These are phyloP conservation scores for Kuraishia capsulata DNA, from an alignment of 805 yeast species.

Conservation along the genomic window DNA sequence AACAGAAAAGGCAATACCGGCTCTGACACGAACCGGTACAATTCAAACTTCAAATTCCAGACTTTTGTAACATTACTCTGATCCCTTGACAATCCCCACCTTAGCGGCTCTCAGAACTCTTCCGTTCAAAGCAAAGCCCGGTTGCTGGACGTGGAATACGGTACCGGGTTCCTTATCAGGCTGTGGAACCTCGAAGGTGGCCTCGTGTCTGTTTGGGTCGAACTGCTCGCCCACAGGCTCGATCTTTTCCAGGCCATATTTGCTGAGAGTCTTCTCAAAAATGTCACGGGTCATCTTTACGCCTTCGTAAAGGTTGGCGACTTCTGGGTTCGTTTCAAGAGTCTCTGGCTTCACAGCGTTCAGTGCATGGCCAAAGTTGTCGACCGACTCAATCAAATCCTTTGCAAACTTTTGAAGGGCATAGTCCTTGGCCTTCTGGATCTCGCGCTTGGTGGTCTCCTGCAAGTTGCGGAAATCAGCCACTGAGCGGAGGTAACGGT, in stretches of 20 bases:
- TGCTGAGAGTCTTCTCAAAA: constrained; percentile 72
- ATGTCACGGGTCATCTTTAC: constrained; percentile 83
- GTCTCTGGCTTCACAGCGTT: constrained; percentile 60
- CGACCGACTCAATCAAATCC: constrained; percentile 82
- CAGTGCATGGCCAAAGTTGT: constrained; percentile 83
- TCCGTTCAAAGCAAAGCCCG: constrained; percentile 77
- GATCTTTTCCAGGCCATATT: constrained; percentile 73
- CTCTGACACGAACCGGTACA: too few species aligned
- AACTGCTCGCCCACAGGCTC: constrained; percentile 80
- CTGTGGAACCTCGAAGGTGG: constrained; percentile 79
- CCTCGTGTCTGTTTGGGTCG: constrained; percentile 91
- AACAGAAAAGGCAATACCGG: too few species aligned
- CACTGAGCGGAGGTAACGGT: constrained; percentile 70
- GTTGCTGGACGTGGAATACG: constrained; percentile 86
- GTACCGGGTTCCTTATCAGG: constrained; percentile 89
- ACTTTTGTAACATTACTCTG: constrained; percentile 15
- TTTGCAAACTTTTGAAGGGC: constrained; percentile 89
- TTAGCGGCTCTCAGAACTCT: constrained; percentile 92
- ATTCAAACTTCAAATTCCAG: too few species aligned
- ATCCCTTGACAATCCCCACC: constrained; percentile 86
- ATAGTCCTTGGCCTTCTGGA: constrained; percentile 80
- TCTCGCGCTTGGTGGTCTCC: constrained; percentile 80
- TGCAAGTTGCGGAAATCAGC: constrained; percentile 93
- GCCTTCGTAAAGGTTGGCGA: constrained; percentile 75
- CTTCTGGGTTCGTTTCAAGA: constrained; percentile 47